Base-by-base conservation (phyloP, 257 asterid genomes). In the Solanum lycopersicoides region DNA sequence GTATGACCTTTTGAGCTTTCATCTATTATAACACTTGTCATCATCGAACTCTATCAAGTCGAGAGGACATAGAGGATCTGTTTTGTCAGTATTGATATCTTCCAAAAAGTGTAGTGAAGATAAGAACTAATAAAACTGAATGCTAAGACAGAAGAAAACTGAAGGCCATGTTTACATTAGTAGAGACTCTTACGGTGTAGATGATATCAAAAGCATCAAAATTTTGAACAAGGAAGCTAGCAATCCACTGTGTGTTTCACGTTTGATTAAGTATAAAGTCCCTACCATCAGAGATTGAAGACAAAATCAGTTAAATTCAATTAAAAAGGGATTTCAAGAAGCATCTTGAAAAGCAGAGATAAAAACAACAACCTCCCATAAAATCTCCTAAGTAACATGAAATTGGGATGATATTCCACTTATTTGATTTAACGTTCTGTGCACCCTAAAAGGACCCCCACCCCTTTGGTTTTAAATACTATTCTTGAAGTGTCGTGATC, bases 181-280 rank as follows among this genome's bases (percentile, higher is more conserved):
- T 47, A 80, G 44, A 82, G 69, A 82, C 42, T 85, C 98, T 94
- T 93, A 96, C 99, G 99, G 99, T 11, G 99, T 96, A 87, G 98
- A 96, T 86, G 98, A 92, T 88, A 93, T 90, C 96, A 96, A 88
- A 90, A 92, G 94, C 92, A 88, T 87, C 92, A 94, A 92, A 90
- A 95, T 90, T 94, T 94, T 95, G 92, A 96, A 94, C 73, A 94
- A 89, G 92, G 95, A 91, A 25, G 92, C 93, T 92, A 96, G 93
- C 92, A 96, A 91, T 89, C 95, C 92, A 84, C 92, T 86, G 90
- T 92, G 91, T 30, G 91, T 91, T 90, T 96, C 99, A 42, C 92
- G 94, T 88, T 94, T 92, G 90, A 96, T 92, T 88, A 96, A 87
- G 91, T 93, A 93, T 86, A 96, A 88, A 42, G 91, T 93, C 92